Base-by-base conservation (phyloP, 768 basidiomycete genomes). In the Pholiota conissans region DNA sequence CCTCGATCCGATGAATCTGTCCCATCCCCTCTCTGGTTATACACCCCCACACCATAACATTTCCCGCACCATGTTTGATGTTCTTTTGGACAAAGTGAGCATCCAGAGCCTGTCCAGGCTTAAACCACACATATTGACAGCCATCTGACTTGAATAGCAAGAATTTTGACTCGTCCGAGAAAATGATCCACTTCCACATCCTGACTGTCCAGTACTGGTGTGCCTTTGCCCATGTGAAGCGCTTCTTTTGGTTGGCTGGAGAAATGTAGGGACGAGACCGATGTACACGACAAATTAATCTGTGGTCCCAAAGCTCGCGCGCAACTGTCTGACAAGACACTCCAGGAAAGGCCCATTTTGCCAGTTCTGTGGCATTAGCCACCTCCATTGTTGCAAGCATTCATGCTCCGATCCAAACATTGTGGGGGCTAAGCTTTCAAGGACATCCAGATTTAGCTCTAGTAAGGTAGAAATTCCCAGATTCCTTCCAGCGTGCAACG, bases 111-210 rank as follows among this genome's bases (percentile, higher is more conserved):
- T 73, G 56, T 26, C 66, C 67, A 16, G 59, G 59, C 51, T 55
- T 50, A 54, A 63, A 68, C 63, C 71, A 65, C 53, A 64, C 68
- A 49, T 60, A 75, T 48, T 64, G 27, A 10, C 56, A 16, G 3
- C 73, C 73, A 69, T 73, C 68, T 13, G 67, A 72, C n/a, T 66
- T 63, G 55, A 72, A 64, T 1, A 67, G 57, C 34, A 63, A 63
- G 65, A 70, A 69, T 32, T 61, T 67, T 8, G 47, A 49, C 47
- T 49, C 47, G 26, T 49, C 47, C 30, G 51, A 35, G 16, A 52
- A 52, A 70, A 66, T 58, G 13, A 74, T 63, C 0, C 10, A 14
- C 22, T 61, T 63, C 72, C 71, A 74, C 54, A 71, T 49, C n/a
- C 69, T 64, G 3, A 53, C 62, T 18, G 61, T 64, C 69, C 68